Evolutionary conservation across 805 yeast genomes (phyloP), one percentile per base, ranked within the genome.

Genomic region (Tetrapisispora namnaoensis): DNA sequence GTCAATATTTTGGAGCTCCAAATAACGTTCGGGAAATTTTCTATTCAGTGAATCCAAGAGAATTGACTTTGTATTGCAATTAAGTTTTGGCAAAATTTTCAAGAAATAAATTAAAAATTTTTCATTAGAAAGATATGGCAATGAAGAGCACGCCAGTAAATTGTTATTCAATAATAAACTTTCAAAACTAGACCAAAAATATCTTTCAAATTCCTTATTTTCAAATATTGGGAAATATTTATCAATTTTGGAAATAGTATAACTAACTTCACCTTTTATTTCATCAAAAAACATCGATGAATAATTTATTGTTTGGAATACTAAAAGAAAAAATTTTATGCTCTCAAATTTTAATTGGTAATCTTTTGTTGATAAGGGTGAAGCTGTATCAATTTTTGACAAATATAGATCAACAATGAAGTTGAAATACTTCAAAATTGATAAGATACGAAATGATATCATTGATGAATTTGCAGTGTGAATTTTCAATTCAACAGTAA

Each of bases 361-460:
- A 30, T 24, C 4, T 24, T 4, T 35, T n/a, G 2, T 32, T 4
- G 17, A 5, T 13, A 24, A 66, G 3, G 61, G 44, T 11, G 60
- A 55, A 2, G 51, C 48, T 1, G 54, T 37, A 11, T 50, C 52
- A 2, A 30, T 21, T 0, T 48, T 49, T 2, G 38, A 30, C 1
- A 56, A 44, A 1, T 22, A 17, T 20, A 48, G 32, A 6, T 47
- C 48, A 6, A 39, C 16, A 14, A 38, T 45, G 4, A 45, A 46
- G 6, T 38, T 22, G 51, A 55, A 58, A 36, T 51, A 58, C 35
- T 49, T 47, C 4, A 67, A 45, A 0, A 67, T 42, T 1, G 60
- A 49, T n/a, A 67, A 49, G 28, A 59, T 62, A 38, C 63, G 49
- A 22, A 59, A 55, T 6, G 58, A 49, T 6, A 47, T 46, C 27